Conservation (phyloP, 1,139 yeast genomes). For the Lodderomyces oxycetoniae region DNA sequence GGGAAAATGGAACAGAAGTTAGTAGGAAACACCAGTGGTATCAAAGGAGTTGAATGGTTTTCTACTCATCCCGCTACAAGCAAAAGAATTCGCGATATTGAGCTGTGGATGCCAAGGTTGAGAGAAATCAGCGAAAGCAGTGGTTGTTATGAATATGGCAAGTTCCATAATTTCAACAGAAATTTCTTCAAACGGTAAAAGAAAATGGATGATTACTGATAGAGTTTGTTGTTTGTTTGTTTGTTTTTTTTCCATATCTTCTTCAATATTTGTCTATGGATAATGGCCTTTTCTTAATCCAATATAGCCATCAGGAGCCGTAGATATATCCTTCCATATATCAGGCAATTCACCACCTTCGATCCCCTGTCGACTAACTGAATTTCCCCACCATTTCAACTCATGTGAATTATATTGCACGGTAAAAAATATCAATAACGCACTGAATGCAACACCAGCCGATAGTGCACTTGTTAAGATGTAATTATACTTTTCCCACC, state of each 20-base stretch:
- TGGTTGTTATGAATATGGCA: slow-evolving; percentile 25
- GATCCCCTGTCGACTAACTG: slow-evolving; percentile 39
- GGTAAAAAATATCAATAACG: slow-evolving; percentile 53
- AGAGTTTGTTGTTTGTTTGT: too few species aligned
- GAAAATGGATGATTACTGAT: too few species aligned
- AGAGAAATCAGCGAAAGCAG: slow-evolving; percentile 33
- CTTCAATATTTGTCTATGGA: slow-evolving; percentile 30
- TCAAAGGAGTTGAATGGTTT: slow-evolving; percentile 49
- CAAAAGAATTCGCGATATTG: slow-evolving; percentile 65
- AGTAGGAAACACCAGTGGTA: slow-evolving; percentile 1
- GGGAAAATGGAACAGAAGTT: slow-evolving; percentile 44
- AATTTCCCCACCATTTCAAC: slow-evolving; percentile 60
- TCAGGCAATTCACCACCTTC: slow-evolving; percentile 29
- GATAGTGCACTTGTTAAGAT: slow-evolving; percentile 52
- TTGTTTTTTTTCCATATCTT: too few species aligned
- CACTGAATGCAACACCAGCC: slow-evolving; percentile 58
- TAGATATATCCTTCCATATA: slow-evolving; percentile 30
- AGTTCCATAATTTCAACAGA: slow-evolving; percentile 17
- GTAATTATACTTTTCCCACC: slow-evolving; percentile 69
- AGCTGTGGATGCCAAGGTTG: slow-evolving; percentile 71
- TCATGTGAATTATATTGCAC: slow-evolving; percentile 41
- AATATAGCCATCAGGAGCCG: slow-evolving; percentile 43
- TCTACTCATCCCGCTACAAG: slow-evolving; percentile 90
- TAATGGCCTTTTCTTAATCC: slow-evolving; percentile 38
- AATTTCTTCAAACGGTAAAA: slow-evolving; percentile 17